Conservation (phyloP, 1,284 basidiomycete species). For the Apiotrichum montevideense region DNA sequence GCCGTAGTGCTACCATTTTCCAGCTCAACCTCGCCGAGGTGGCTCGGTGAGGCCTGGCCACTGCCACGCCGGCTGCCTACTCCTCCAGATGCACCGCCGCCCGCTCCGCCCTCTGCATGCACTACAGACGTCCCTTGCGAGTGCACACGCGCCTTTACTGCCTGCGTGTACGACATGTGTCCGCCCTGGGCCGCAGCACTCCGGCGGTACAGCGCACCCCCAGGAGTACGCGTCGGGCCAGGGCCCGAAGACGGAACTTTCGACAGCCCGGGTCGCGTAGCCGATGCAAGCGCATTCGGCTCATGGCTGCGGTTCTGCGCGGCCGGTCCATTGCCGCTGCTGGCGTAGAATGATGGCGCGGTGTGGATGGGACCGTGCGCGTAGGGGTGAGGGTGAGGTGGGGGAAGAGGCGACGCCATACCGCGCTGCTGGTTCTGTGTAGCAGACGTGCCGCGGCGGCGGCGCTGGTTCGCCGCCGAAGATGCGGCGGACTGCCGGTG, state of each 20-base stretch:
- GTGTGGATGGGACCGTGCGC: constrained; percentile 1
- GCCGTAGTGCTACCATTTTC: too few species aligned
- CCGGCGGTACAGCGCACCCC: neutral
- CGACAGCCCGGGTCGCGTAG: too few species aligned
- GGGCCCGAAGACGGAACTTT: neutral
- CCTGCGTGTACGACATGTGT: neutral
- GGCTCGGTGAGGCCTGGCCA: too few species aligned
- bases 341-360: neutral
- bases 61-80: too few species aligned
- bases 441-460: neutral
- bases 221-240: neutral
- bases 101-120: neutral
- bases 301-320: constrained; percentile 1
- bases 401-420: neutral
- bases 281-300: neutral
- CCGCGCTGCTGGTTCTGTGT: neutral
- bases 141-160: neutral
- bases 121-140: neutral
- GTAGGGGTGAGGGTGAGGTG: neutral
- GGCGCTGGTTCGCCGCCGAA: neutral
- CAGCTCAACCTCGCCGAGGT: too few species aligned
- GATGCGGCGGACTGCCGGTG: neutral
- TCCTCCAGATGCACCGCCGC: too few species aligned
- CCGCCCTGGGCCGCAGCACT: neutral
- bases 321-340: neutral